Percentiles rank a stretch among this genome's conserved stretches.
phyloP scores from a whole-genome alignment of 2,329 filamentous ascomycete genomes.

The Chlorencoelia australis region DNA sequence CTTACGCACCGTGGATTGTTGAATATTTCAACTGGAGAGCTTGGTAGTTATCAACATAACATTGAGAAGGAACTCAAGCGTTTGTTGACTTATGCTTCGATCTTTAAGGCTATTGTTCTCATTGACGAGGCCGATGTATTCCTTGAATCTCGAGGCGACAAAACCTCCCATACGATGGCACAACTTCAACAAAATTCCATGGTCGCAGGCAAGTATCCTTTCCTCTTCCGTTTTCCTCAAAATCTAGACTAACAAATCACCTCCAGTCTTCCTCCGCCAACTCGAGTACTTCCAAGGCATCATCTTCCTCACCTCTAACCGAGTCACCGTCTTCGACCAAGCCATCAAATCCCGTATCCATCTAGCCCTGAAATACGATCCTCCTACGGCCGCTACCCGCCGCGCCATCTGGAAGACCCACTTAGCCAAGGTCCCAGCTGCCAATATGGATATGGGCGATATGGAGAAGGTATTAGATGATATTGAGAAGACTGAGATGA shows the following conservation, averaged over 20 bases:
- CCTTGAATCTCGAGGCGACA: constrained; percentile 26
- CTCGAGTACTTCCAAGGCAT: constrained; percentile 31
- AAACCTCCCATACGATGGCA: constrained; percentile 23
- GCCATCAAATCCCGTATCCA: constrained; percentile 28
- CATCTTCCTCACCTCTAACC: constrained; percentile 31
- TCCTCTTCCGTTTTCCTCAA: no score
- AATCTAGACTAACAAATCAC: no score
- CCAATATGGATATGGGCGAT: constrained; percentile 9
- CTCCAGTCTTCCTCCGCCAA: no score
- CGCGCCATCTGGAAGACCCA: constrained; percentile 16
- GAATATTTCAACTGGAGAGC: no score
- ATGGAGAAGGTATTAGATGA: constrained; percentile 9
- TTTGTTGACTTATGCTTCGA: constrained; percentile 62
- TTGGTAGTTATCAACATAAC: no score
- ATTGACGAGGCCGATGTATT: constrained; percentile 63
- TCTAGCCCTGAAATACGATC: constrained; percentile 17
- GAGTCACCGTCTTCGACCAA: constrained; percentile 25
- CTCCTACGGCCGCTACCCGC: constrained; percentile 15
- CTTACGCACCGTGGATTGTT: no score
- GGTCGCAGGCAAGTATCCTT: no score
- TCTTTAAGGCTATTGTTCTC: constrained; percentile 61
- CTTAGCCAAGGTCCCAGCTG: no score
- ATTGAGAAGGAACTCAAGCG: no score
- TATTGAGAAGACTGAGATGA: constrained; percentile 18
- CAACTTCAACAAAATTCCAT: constrained; percentile 32